phyloP scores from a whole-genome alignment of 2,329 filamentous ascomycete species.

The Cladosporium halotolerans region DNA sequence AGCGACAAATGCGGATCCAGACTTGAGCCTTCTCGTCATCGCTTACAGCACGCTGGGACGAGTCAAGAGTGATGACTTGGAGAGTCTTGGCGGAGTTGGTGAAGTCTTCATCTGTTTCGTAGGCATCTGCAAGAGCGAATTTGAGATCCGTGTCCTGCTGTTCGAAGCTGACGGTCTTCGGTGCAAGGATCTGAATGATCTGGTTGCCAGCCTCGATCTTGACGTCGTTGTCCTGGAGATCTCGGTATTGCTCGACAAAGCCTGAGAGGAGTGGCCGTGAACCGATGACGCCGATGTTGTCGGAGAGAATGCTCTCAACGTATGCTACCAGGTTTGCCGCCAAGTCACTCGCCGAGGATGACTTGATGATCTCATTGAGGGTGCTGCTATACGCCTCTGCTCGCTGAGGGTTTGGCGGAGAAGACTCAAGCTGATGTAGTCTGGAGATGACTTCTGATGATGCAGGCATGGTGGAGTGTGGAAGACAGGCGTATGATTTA shows the following conservation, averaged over 20 bases:
- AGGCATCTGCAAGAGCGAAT: slow-evolving; percentile 73
- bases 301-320: slow-evolving; percentile 56
- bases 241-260: slow-evolving; percentile 59
- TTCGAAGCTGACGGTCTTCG: slow-evolving; percentile 68
- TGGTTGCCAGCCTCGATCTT: slow-evolving; percentile 68
- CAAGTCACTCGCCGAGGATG: slow-evolving; percentile 40
- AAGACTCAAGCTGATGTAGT: slow-evolving; percentile 2
- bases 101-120: slow-evolving; percentile 79
- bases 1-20: slow-evolving; percentile 90
- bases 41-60: slow-evolving; percentile 75
- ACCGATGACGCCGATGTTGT: slow-evolving; percentile 68
- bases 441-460: slow-evolving; percentile 1
- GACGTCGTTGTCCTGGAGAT: slow-evolving; percentile 55
- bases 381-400: slow-evolving; percentile 51
- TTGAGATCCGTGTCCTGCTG: slow-evolving; percentile 78
- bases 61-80: slow-evolving; percentile 80
- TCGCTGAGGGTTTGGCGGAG: slow-evolving; percentile 14
- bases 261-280: slow-evolving; percentile 62
- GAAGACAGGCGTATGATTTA: neutral
- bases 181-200: slow-evolving; percentile 60
- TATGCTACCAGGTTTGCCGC: slow-evolving; percentile 61
- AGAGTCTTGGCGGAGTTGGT: slow-evolving; percentile 69
- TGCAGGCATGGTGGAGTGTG: neutral
- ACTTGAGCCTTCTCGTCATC: slow-evolving; percentile 75
- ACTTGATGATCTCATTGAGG: slow-evolving; percentile 50